Evolutionary conservation across 2,329 filamentous ascomycete species (phyloP), one percentile per base, ranked within the genome.

Genomic region (Alternaria sp.): DNA sequence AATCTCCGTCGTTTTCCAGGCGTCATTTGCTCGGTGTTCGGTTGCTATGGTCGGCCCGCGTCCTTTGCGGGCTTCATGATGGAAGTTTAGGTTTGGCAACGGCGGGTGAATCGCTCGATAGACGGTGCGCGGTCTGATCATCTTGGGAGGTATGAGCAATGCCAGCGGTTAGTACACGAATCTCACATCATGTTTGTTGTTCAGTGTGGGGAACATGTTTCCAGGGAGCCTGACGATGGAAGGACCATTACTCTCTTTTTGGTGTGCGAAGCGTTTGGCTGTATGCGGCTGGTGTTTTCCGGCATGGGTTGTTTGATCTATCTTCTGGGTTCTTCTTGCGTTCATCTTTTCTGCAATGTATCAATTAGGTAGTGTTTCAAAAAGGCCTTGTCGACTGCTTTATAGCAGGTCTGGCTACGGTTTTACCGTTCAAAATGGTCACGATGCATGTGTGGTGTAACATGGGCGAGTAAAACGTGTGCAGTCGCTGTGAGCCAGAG

Each of bases 1-100:
- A 66, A 66, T 64, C 62, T 65, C 64, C 61, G 54, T 72, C 66
- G 64, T 71, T 68, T 65, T 69, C 57, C 68, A 66, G 75, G 72
- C 71, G 72, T 77, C 70, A 68, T 67, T 63, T 69, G 64, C 68
- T 72, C 67, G 74, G 75, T 73, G 72, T 77, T 70, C 59, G 73
- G 69, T 66, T 70, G 68, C 61, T 67, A 63, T 51, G 69, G 65
- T 63, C 63, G 54, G 52, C 65, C 70, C 63, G 71, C 59, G 65
- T 64, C 53, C 53, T 61, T 70, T 64, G 61, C 63, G 65, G 72
- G 65, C 57, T 59, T 59, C 55, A 64, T 67, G 64, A 61, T 60
- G 65, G 61, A 63, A 62, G 59, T 71, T 60, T 59, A 63, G 65
- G 62, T 57, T 68, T 74, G 72, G 68, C 63, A 63, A 64, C 67